phyloP scores from a whole-genome alignment of 257 asterid species.

The Nicotiana paniculata region DNA sequence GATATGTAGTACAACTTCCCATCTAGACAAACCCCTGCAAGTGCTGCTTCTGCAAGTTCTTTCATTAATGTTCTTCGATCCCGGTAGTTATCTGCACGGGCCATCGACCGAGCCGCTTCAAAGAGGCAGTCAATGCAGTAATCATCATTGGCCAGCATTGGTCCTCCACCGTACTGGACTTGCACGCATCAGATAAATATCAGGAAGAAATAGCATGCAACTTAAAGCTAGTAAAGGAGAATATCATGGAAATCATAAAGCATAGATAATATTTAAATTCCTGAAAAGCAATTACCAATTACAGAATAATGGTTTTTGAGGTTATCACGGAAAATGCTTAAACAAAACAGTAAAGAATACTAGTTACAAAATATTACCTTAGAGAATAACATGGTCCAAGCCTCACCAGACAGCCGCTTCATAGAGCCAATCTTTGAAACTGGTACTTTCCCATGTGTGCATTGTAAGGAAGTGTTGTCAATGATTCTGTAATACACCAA shows the following conservation, averaged over 20 bases:
- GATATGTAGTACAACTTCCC: slow-evolving; percentile 66
- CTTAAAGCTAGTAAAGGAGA: slow-evolving; percentile 8
- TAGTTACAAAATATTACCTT: slow-evolving; percentile 43
- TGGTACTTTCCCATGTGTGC: slow-evolving; percentile 84
- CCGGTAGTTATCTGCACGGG: slow-evolving; percentile 62
- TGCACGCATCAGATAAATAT: slow-evolving; percentile 28
- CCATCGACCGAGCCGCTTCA: slow-evolving; percentile 59
- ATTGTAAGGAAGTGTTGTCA: slow-evolving; percentile 74
- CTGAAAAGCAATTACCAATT: neutral
- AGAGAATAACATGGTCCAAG: slow-evolving; percentile 71
- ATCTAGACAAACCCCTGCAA: slow-evolving; percentile 58
- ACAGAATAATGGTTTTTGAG: neutral
- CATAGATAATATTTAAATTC: neutral
- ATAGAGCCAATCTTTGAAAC: slow-evolving; percentile 55
- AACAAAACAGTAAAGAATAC: neutral
- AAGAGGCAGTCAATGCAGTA: slow-evolving; percentile 72
- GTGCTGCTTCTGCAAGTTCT: slow-evolving; percentile 92
- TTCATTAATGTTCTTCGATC: slow-evolving; percentile 73
- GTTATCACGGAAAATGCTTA: neutral
- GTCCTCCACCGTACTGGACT: slow-evolving; percentile 85
- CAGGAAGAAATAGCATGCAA: slow-evolving; percentile 8
- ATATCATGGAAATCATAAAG: slow-evolving; percentile 16
- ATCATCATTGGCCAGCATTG: slow-evolving; percentile 62
- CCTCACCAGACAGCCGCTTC: slow-evolving; percentile 85
- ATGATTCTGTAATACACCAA: slow-evolving; percentile 51